Evolutionary conservation across 176 grass and related monocot genomes (phyloP).

Genomic region (Neostapfia colusana): DNA sequence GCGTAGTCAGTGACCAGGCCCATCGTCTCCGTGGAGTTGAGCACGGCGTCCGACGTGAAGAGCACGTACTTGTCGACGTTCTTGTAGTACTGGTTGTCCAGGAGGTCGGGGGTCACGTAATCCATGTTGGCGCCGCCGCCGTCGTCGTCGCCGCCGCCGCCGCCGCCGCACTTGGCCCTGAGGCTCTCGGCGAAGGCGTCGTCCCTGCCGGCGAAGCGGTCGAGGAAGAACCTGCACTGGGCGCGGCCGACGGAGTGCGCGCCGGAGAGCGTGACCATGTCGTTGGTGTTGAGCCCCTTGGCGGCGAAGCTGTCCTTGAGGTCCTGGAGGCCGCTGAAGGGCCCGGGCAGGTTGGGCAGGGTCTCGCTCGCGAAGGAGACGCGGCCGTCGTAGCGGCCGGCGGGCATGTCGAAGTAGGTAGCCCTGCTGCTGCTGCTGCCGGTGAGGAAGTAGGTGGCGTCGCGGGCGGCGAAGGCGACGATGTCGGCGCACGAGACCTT

Average conservation of each 20-base stretch:
- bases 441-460: conserved; percentile 39
- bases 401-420: conserved; percentile 40
- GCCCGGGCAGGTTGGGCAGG: conserved; percentile 5
- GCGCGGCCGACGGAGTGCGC: neutral
- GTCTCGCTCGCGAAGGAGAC: conserved; percentile 37
- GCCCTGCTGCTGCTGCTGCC: too few species aligned
- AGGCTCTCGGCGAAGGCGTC: neutral
- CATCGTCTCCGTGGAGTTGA: neutral
- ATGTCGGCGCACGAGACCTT: conserved; percentile 48
- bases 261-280: conserved; percentile 24
- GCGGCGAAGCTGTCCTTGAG: conserved; percentile 31
- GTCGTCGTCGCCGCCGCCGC: neutral
- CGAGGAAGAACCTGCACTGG: conserved; percentile 46
- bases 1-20: neutral
- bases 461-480: conserved; percentile 54
- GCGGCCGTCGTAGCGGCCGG: conserved; percentile 46
- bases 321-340: neutral
- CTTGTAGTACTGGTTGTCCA: conserved; percentile 58
- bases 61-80: conserved; percentile 24
- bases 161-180: neutral
- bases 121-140: conserved; percentile 39
- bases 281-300: conserved; percentile 32
- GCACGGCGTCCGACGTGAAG: conserved; percentile 42
- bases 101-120: neutral
- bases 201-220: conserved; percentile 29